These are phyloP conservation scores for Linanthus parryae DNA, from an alignment of 148 eudicot species.

Conservation along the genomic window DNA sequence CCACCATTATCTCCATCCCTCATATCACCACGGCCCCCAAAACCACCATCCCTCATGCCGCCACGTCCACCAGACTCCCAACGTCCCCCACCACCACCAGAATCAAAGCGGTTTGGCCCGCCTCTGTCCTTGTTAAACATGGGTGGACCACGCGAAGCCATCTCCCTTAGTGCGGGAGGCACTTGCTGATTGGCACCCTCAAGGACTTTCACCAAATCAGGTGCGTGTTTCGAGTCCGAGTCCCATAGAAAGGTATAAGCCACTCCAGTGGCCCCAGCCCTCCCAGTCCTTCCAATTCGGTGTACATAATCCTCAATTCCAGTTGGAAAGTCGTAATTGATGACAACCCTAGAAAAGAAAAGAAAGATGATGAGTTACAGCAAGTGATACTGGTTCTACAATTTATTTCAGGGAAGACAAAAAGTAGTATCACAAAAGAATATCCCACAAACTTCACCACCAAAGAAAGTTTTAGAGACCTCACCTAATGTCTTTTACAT, in stretches of 20 bases:
- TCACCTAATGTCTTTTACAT: slow-evolving; percentile 87
- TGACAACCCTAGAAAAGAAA: slow-evolving; percentile 59
- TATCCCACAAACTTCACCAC: too few species aligned
- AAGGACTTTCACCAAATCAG: slow-evolving; percentile 69
- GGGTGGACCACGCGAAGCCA: slow-evolving; percentile 75
- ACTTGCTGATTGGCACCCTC: slow-evolving; percentile 96
- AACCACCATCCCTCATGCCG: slow-evolving; percentile 49
- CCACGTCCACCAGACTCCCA: slow-evolving; percentile 72
- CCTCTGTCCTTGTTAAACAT: slow-evolving; percentile 52
- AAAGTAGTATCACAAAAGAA: too few species aligned
- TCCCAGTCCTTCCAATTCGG: slow-evolving; percentile 96
- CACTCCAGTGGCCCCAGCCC: slow-evolving; percentile 94
- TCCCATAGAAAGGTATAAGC: slow-evolving; percentile 91
- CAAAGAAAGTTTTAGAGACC: too few species aligned
- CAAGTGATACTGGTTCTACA: neutral
- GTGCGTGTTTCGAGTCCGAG: slow-evolving; percentile 91
- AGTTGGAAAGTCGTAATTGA: slow-evolving; percentile 93
- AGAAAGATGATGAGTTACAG: neutral
- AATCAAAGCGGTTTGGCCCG: slow-evolving; percentile 50
- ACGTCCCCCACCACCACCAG: slow-evolving; percentile 50
- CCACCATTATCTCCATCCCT: slow-evolving; percentile 58
- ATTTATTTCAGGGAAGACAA: neutral
- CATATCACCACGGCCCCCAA: slow-evolving; percentile 59
- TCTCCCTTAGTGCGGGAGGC: slow-evolving; percentile 74
- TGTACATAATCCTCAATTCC: slow-evolving; percentile 99